Conservation (phyloP, 306 rosid genomes). For the Cyclanthera cordifolia region DNA sequence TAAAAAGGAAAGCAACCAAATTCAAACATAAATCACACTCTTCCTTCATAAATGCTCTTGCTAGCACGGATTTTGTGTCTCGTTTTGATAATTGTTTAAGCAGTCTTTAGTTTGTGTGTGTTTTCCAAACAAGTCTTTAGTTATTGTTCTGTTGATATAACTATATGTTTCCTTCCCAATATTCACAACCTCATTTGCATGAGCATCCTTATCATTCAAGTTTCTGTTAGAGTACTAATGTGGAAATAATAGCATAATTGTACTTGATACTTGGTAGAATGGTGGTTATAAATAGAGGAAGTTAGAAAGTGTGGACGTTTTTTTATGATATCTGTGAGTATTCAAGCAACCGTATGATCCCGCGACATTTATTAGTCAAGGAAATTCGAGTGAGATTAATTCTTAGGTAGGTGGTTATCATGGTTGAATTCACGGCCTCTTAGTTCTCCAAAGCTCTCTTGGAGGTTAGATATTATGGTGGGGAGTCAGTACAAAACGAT, state of each 20-base stretch:
- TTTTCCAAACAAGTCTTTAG: neutral
- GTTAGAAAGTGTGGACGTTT: too few species aligned
- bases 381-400: too few species aligned
- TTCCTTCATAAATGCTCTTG: neutral
- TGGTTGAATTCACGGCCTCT: too few species aligned
- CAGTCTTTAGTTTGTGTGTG: neutral
- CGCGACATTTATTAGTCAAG: too few species aligned
- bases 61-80: neutral
- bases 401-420: too few species aligned
- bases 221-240: neutral
- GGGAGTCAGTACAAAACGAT: neutral
- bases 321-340: neutral
- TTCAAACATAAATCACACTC: neutral
- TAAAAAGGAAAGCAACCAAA: neutral
- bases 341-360: too few species aligned
- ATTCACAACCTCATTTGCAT: neutral
- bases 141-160: neutral
- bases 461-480: neutral
- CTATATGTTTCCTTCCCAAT: neutral
- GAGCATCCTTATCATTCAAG: neutral
- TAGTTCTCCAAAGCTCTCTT: too few species aligned
- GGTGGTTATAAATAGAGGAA: neutral
- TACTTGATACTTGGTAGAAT: neutral
- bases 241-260: neutral
- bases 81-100: neutral